Base-by-base conservation (phyloP, 441 rosid genomes). In the Theobroma grandiflorum region DNA sequence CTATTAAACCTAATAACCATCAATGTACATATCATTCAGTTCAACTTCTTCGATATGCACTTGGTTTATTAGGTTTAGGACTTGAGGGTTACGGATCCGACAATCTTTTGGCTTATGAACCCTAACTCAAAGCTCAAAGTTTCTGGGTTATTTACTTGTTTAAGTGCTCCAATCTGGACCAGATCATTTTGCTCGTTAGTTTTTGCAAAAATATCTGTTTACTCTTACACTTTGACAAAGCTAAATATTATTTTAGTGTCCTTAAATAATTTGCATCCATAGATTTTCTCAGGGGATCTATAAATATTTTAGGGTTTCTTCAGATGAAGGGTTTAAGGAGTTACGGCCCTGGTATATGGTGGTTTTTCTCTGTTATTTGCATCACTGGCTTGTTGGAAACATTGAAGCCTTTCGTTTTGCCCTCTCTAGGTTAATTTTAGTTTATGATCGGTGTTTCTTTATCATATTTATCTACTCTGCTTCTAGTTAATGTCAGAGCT, bases 121-220 rank as follows among this genome's bases (percentile, higher is more conserved):
- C 42, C 68, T 37, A 64, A 15, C 18, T 33, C 42, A 63, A 63
- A 62, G 40, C 67, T 62, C 67, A 62, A 62, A 63, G 20, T 63
- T 38, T 38, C 12, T 16, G 12, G 47, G 37, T 38, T 37, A 6
- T 18, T 16, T 64, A 16, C 4, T 64, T 3, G 33, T 35, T 37
- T 18, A 64, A 37, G 69, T 37, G 8, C 16, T 38, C 68, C 68
- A 35, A 35, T 35, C 68, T 64, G 4, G 10, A 35, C 42, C 20
- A 35, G n/a, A n/a, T 26, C 31, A 26, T 6, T n/a, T 55, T 18
- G 63, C 14, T 58, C 8, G 5, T 8, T 58, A 20, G 20, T 0
- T 63, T 63, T 57, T 35, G 20, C 10, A 57, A 20, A 12, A 57
- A 57, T 20, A 6, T 55, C 26, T 6, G 20, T 6, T 26, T 20